phyloP scores from a whole-genome alignment of 2,329 filamentous ascomycete species.

The Tothia fuscella region DNA sequence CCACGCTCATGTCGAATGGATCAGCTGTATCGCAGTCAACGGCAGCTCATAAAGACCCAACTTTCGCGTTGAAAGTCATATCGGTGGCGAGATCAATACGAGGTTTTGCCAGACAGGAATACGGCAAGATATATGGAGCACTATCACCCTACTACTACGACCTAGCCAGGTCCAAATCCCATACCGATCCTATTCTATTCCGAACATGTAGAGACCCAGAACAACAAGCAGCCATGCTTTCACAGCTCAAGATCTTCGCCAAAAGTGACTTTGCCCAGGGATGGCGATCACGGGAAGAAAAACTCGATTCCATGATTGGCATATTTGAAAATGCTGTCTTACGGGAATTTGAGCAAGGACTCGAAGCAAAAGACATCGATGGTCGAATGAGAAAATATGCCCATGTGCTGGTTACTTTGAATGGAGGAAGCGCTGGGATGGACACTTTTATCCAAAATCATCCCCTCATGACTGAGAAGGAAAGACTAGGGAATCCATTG shows the following conservation, averaged over 20 bases:
- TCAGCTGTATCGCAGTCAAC: slow-evolving; percentile 18
- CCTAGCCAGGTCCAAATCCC: slow-evolving; percentile 57
- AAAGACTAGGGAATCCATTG: slow-evolving; percentile 59
- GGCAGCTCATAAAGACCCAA: slow-evolving; percentile 41
- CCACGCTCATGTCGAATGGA: slow-evolving; percentile 39
- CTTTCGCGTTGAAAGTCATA: slow-evolving; percentile 56
- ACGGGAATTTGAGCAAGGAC: slow-evolving; percentile 85
- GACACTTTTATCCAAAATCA: slow-evolving; percentile 86
- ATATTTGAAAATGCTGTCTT: slow-evolving; percentile 87
- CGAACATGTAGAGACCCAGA: slow-evolving; percentile 78
- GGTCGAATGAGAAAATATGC: slow-evolving; percentile 84
- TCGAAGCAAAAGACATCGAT: slow-evolving; percentile 77
- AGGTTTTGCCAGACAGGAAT: slow-evolving; percentile 78
- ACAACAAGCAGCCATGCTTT: slow-evolving; percentile 78
- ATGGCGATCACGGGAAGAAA: slow-evolving; percentile 57
- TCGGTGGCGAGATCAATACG: slow-evolving; percentile 63
- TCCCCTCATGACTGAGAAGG: slow-evolving; percentile 57
- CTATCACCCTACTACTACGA: slow-evolving; percentile 83
- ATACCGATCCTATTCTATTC: slow-evolving; percentile 74
- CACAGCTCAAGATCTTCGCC: slow-evolving; percentile 67
- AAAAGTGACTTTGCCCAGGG: slow-evolving; percentile 71
- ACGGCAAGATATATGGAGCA: slow-evolving; percentile 79
- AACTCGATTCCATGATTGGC: slow-evolving; percentile 59
- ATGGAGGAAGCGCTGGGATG: slow-evolving; percentile 65
- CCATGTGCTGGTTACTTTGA: slow-evolving; percentile 68